A percentile compares a stretch with the other conserved stretches of the same genome.
phyloP scores from a whole-genome alignment of 129 eudicot genomes.

The Lonicera japonica region DNA sequence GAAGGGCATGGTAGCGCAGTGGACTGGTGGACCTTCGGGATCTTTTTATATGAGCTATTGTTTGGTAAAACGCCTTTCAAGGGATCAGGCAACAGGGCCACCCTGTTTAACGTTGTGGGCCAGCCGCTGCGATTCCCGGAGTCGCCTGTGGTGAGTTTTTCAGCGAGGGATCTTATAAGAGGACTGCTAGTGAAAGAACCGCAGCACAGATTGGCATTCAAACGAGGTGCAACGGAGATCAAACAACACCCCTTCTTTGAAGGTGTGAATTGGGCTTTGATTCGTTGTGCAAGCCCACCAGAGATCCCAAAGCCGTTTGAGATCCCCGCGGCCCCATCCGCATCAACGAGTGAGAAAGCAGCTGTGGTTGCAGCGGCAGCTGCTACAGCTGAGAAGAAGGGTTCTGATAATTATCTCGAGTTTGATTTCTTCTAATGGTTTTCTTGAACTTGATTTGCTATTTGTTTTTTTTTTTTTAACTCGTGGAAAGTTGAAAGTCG shows the following conservation, averaged over 20 bases:
- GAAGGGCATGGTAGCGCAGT: conserved; percentile 51
- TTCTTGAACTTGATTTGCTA: neutral
- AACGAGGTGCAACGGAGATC: conserved; percentile 43
- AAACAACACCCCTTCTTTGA: conserved; percentile 49
- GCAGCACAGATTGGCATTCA: conserved; percentile 32
- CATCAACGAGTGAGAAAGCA: conserved; percentile 16
- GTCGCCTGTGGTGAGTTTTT: conserved; percentile 26
- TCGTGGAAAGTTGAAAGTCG: too few species aligned
- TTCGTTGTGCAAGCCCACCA: conserved; percentile 36
- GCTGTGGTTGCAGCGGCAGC: conserved; percentile 7
- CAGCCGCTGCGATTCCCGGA: conserved; percentile 40
- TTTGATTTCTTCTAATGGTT: conserved; percentile 37
- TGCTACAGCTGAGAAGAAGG: conserved; percentile 11
- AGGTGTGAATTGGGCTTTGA: conserved; percentile 46
- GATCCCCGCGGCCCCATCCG: conserved; percentile 10
- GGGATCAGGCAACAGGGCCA: conserved; percentile 37
- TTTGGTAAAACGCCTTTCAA: conserved; percentile 40
- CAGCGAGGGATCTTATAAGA: conserved; percentile 37
- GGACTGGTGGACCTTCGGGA: conserved; percentile 49
- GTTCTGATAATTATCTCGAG: conserved; percentile 28
- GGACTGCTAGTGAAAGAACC: conserved; percentile 42
- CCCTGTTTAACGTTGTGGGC: conserved; percentile 41
- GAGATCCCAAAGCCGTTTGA: conserved; percentile 34
- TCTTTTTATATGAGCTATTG: conserved; percentile 33
- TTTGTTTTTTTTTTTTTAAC: neutral